Evolutionary conservation across 768 basidiomycete species (phyloP), one percentile per base, ranked within the genome.

Genomic region (Exidia glandulosa): DNA sequence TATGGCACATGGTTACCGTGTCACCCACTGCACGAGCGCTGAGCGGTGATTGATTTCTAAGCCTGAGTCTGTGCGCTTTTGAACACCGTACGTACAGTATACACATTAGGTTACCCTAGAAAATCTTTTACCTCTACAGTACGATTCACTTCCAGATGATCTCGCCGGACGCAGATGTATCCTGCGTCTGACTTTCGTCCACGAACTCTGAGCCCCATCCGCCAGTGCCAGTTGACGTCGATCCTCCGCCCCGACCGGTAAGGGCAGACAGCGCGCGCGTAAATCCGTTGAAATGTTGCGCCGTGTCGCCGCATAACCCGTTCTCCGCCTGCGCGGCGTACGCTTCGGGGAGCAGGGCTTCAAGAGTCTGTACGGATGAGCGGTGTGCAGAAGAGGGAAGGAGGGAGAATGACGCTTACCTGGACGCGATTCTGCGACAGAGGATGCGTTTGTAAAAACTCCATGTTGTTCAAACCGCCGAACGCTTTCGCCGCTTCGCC

Each of bases 401-500:
- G 7, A 62, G n/a, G n/a, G n/a, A n/a, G n/a, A n/a, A n/a, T n/a
- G 13, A 63, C 81, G 61, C 63, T n/a, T n/a, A 88, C 90, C 76
- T 85, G 77, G 60, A 90, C 82, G 25, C 94, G 82, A 66, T 78
- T 84, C 41, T 78, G 74, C 27, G 86, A 84, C 4, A 84, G 77
- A 0, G 94, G 94, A 71, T 97, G 94, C 0, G 94, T 96, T 30
- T 75, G 76, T 33, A 94, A 69, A 73, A 97, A 90, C 58, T 84
- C 82, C 16, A 81, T 30, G 67, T 60, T 52, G 7, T 60, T 29
- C 45, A 67, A 37, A 23, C 67, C 54, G 27, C 71, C 65, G 57
- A 68, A 58, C 19, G 63, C 67, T 19, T 76, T 70, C 69, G 92
- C 88, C 3, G 83, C 64, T 56, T 76, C 71, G 0, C 76, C 81